Evolutionary conservation across 2,329 filamentous ascomycete genomes (phyloP), one percentile per base, ranked within the genome.

Genomic region (Talaromyces sp.): DNA sequence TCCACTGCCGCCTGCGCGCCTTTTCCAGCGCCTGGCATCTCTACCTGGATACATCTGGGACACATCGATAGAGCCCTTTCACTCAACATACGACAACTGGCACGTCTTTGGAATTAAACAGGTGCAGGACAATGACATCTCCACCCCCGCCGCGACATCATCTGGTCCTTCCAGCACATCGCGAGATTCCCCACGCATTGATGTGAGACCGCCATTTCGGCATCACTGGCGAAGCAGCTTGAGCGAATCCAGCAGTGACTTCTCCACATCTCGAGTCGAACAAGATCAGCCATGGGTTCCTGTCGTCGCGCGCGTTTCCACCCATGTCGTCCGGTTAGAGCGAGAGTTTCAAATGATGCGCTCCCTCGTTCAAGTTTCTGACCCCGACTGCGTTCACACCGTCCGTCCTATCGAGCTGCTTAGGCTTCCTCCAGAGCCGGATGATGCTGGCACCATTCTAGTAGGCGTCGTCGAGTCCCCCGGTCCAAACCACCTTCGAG

Each of bases 71-170:
- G 72, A 74, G 56, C 76, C 76, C 9, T 75, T 77, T 57, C 76
- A 78, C 64, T 77, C 84, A 56, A 91, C 87, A 68, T 97, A 96
- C 75, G 91, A 95, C 73, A 92, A 92, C 78, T 97, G 92, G 91
- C 87, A 90, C 73, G 82, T 89, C 67, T 84, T 81, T 65, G 89
- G 88, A 58, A 70, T 77, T 53, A 71, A 86, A 77, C 67, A 86
- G 83, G 68, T 84, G 77, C 53, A 79, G 74, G 63, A 83, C 72
- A 69, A 78, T 73, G 68, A 80, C 66, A 63, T 70, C 50, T 76
- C 80, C 2, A 75, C 80, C 41, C 79, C 81, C 17, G 78, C 76
- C 59, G 77, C 81, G 46, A 73, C 74, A 59, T 70, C 76, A 0
- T 77, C 76, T 43, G 73, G 75, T 67, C 69, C 81, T 12, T 76